Base-by-base conservation (phyloP, 345 rosid species). In the Citrus trifoliata region DNA sequence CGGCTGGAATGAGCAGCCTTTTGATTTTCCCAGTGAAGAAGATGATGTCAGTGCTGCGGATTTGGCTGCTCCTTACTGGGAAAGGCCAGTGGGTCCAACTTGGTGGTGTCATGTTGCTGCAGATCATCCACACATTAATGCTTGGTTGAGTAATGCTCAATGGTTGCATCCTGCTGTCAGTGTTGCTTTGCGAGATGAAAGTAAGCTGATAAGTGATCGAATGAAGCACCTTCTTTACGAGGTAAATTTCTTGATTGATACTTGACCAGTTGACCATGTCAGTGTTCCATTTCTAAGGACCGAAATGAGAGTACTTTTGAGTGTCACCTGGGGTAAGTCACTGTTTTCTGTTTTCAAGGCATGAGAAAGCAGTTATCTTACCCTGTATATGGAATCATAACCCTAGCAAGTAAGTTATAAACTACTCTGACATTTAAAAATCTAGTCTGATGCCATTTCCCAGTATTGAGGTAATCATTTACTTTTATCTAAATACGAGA, bases 31-130 rank as follows among this genome's bases (percentile, higher is more conserved):
- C 0, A 84, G 79, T 55, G 81, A 83, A 22, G 87, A 85, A 60
- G 88, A 82, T 30, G 84, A 82, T 70, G 85, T 80, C 21, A 87
- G 91, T 0, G 86, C 88, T 55, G 88, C 91, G 16, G 95, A 89
- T 78, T 7, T 89, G 16, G 91, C 91, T 32, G 79, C 88, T 71
- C 90, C 91, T 72, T 88, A 89, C 77, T 86, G 88, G 90, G 89
- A 88, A 83, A 62, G 85, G 66, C 87, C 89, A 7, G 80, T 83
- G 1, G 93, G 95, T 38, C 93, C 91, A 7, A 89, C 91, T 1
- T 91, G 95, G 93, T 89, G 93, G 95, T 89, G 91, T 71, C 90
- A 91, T 70, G 83, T 91, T 0, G 86, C 76, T 42, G 89, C 93
- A 19, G 85, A 64, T 51, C 89, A 91, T 77, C 91, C 70, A 22